phyloP scores from a whole-genome alignment of 2,329 filamentous ascomycete genomes.

The Nakataea oryzae region DNA sequence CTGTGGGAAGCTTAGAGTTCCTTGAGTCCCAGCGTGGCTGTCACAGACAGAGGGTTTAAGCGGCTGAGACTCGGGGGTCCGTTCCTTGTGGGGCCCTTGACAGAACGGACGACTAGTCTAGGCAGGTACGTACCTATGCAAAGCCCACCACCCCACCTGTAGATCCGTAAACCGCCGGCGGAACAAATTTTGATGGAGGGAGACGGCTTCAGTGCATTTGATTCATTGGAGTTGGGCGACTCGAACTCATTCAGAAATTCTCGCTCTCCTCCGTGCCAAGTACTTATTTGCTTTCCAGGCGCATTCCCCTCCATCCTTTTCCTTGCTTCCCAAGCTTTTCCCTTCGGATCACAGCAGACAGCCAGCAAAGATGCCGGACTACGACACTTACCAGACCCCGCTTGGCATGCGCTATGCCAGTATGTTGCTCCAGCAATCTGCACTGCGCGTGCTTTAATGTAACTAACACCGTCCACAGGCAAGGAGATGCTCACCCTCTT shows the following conservation, averaged over 20 bases:
- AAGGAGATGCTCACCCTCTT: conserved; percentile 72
- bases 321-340: no score
- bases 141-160: background rate
- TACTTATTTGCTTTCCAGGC: background rate
- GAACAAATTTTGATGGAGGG: background rate
- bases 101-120: no score
- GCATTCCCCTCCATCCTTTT: background rate
- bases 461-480: conserved; percentile 7
- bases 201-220: background rate
- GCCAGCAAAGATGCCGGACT: background rate
- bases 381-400: conserved; percentile 55
- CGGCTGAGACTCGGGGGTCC: no score
- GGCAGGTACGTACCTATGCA: no score
- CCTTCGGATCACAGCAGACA: background rate
- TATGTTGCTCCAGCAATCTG: background rate
- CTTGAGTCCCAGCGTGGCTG: background rate
- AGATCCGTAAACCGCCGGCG: background rate
- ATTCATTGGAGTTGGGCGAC: no score
- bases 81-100: no score
- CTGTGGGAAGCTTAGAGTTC: background rate
- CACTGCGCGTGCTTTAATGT: no score
- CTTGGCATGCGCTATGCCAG: conserved; percentile 65
- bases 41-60: background rate
- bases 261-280: background rate
- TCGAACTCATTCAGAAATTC: no score